phyloP scores from a whole-genome alignment of 495 filamentous ascomycete species.

The Penicillium pulvis region DNA sequence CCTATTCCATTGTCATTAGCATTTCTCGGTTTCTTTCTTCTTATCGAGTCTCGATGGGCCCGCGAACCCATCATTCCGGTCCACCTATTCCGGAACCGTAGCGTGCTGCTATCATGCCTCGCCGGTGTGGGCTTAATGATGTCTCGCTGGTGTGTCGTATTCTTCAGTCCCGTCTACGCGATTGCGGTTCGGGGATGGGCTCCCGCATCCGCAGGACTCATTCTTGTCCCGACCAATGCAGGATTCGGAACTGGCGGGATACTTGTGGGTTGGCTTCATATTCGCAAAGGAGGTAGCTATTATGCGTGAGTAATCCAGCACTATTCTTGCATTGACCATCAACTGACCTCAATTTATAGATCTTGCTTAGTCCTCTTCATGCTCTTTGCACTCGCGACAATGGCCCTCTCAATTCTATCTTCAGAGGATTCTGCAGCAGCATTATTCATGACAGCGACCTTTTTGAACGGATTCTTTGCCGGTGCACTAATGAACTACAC shows the following conservation, averaged over 20 bases:
- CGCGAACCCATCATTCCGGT: slow-evolving; percentile 72
- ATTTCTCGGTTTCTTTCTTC: slow-evolving; percentile 57
- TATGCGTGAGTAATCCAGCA: slow-evolving; percentile 45
- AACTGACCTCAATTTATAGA: slow-evolving; percentile 23
- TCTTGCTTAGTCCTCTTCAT: slow-evolving; percentile 55
- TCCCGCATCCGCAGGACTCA: slow-evolving; percentile 66
- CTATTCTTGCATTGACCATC: neutral
- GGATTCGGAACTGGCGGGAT: slow-evolving; percentile 74
- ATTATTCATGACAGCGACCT: slow-evolving; percentile 56
- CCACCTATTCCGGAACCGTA: slow-evolving; percentile 60
- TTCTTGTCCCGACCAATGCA: slow-evolving; percentile 73
- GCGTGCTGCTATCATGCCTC: slow-evolving; percentile 67
- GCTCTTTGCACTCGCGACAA: slow-evolving; percentile 55
- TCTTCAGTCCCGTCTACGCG: slow-evolving; percentile 74
- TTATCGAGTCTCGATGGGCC: slow-evolving; percentile 58
- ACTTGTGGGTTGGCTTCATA: slow-evolving; percentile 68
- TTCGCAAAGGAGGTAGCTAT: slow-evolving; percentile 65
- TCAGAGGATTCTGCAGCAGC: slow-evolving; percentile 45
- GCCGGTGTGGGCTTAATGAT: slow-evolving; percentile 73
- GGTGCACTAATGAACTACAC: slow-evolving; percentile 76
- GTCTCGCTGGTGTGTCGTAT: slow-evolving; percentile 74
- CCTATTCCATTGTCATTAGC: slow-evolving; percentile 59
- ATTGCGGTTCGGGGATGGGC: slow-evolving; percentile 67
- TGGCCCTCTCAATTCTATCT: slow-evolving; percentile 51
- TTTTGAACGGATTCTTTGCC: slow-evolving; percentile 67